Evolutionary conservation across 2,329 filamentous ascomycete genomes (phyloP).

Genomic region (Penicillium thymicola): DNA sequence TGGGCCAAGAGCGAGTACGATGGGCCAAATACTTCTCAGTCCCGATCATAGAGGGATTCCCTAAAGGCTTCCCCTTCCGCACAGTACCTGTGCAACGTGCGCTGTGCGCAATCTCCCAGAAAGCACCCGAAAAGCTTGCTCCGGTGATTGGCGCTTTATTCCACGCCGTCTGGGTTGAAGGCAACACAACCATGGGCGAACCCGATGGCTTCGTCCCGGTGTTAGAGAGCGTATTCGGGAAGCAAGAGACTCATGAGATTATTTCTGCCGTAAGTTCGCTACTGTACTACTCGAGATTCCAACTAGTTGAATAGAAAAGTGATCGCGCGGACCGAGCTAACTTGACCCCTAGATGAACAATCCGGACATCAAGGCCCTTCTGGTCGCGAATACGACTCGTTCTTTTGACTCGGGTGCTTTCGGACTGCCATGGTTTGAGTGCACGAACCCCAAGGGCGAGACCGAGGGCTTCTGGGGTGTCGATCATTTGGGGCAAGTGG

Average conservation of each 20-base stretch:
- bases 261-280: constrained; percentile 38
- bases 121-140: constrained; percentile 42
- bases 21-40: constrained; percentile 55
- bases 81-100: constrained; percentile 53
- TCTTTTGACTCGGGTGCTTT: constrained; percentile 59
- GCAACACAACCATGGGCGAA: constrained; percentile 43
- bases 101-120: constrained; percentile 47
- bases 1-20: constrained; percentile 51
- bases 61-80: constrained; percentile 52
- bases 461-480: constrained; percentile 59
- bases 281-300: no score
- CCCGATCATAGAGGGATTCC: constrained; percentile 47
- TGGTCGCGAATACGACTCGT: constrained; percentile 50
- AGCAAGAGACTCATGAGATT: constrained; percentile 42
- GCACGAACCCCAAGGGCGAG: constrained; percentile 53
- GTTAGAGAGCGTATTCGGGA: constrained; percentile 47
- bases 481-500: constrained; percentile 57
- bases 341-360: constrained; percentile 16
- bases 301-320: neutral
- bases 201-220: constrained; percentile 45
- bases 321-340: neutral
- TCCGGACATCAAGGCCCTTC: constrained; percentile 46
- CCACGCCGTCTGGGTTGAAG: constrained; percentile 52
- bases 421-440: constrained; percentile 59
- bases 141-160: constrained; percentile 48